Evolutionary conservation across 768 basidiomycete species (phyloP).

Genomic region (Trametes elegans): DNA sequence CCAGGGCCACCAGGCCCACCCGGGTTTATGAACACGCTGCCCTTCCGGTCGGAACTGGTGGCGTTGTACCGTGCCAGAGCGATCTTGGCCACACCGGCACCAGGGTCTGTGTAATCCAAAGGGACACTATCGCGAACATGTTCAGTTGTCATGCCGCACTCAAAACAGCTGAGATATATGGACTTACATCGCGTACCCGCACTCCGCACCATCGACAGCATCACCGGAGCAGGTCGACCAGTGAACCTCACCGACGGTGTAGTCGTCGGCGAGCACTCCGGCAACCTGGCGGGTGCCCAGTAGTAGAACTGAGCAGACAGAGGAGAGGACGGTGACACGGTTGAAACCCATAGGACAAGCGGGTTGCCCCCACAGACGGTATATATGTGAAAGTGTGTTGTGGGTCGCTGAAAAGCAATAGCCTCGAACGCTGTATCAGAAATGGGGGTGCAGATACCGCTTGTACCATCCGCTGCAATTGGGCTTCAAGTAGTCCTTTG

Average conservation of each 20-base stretch:
- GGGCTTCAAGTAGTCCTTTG: no score
- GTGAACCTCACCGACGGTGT: conserved; percentile 9
- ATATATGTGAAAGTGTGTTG: no score
- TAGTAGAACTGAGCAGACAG: not conserved
- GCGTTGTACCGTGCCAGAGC: conserved; percentile 32
- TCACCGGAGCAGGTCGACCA: conserved; percentile 13
- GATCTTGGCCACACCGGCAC: conserved; percentile 29
- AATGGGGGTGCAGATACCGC: no score
- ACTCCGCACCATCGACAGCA: conserved; percentile 18
- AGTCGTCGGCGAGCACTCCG: not conserved
- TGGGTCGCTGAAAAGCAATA: no score
- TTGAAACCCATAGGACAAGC: no score
- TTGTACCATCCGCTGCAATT: no score
- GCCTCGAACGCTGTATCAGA: no score
- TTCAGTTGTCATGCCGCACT: not conserved
- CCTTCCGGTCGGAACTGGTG: conserved; percentile 24
- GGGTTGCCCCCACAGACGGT: no score
- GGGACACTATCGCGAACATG: conserved; percentile 26
- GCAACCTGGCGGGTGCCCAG: no score
- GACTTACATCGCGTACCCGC: conserved; percentile 24
- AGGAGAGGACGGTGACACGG: no score
- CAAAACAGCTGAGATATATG: not conserved
- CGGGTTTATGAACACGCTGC: conserved; percentile 33
- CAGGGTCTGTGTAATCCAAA: conserved; percentile 31
- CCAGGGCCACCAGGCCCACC: conserved; percentile 32